phyloP scores from a whole-genome alignment of 1,284 basidiomycete genomes.

The Apiotrichum gracile region DNA sequence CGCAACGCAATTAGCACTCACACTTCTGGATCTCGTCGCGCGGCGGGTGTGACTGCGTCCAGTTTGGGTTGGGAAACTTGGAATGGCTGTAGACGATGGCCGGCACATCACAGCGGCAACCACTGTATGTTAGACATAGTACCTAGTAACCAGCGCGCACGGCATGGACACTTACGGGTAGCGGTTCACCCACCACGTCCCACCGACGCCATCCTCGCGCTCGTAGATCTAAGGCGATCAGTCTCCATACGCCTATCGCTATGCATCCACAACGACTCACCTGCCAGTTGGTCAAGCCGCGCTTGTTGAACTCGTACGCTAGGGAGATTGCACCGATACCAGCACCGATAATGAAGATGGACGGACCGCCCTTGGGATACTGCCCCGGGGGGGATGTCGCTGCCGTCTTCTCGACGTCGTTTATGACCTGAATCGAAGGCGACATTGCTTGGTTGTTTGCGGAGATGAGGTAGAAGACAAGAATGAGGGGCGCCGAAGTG shows the following conservation, averaged over 20 bases:
- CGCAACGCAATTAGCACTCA: neutral
- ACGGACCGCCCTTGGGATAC: neutral
- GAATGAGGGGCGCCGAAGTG: no score
- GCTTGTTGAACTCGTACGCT: neutral
- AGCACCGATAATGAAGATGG: neutral
- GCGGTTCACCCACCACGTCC: slow-evolving; percentile 22
- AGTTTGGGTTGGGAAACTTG: slow-evolving; percentile 13
- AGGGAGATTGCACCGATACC: neutral
- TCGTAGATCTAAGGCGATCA: slow-evolving; percentile 22
- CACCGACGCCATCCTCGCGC: slow-evolving; percentile 27
- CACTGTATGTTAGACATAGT: slow-evolving; percentile 13
- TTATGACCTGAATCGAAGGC: no score
- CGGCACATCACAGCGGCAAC: slow-evolving; percentile 32
- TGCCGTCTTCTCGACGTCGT: neutral
- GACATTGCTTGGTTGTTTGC: no score
- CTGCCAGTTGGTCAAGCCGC: neutral
- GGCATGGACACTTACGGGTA: slow-evolving; percentile 14
- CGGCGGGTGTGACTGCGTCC: slow-evolving; percentile 12
- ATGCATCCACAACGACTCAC: neutral
- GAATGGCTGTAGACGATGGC: slow-evolving; percentile 17
- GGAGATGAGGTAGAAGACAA: no score
- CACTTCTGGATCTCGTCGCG: slow-evolving; percentile 16
- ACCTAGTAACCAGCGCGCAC: no score
- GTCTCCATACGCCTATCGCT: neutral
- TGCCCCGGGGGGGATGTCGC: neutral